phyloP scores from a whole-genome alignment of 1,284 basidiomycete genomes.

The Irpex rosettiformis region DNA sequence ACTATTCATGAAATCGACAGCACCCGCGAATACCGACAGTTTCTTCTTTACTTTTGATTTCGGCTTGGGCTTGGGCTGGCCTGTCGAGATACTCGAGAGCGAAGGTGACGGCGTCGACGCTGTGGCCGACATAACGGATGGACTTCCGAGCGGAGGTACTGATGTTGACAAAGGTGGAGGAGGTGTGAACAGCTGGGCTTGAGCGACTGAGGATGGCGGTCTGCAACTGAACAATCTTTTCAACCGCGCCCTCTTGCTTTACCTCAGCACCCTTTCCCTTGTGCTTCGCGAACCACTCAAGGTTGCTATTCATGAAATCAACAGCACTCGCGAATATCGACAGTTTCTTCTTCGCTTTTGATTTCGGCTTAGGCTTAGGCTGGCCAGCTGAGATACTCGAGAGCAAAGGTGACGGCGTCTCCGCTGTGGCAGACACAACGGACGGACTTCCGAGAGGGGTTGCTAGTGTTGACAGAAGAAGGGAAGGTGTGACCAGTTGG shows the following conservation, averaged over 20 bases:
- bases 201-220: background rate
- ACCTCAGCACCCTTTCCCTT: background rate
- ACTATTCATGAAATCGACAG: background rate
- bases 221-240: no score
- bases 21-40: background rate
- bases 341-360: background rate
- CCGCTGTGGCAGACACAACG: background rate
- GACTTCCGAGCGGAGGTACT: background rate
- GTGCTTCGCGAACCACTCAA: background rate
- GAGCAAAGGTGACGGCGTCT: background rate
- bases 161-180: background rate
- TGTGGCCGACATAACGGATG: background rate
- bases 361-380: background rate
- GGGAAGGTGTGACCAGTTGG: background rate
- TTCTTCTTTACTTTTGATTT: background rate
- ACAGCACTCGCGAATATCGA: background rate
- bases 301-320: background rate
- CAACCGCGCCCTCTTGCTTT: background rate
- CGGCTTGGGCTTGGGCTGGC: background rate
- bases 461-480: background rate
- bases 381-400: background rate
- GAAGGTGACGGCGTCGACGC: background rate
- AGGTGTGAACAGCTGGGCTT: background rate
- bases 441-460: background rate
- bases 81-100: background rate